Conservation (phyloP, 2,329 filamentous ascomycete genomes). For the Albophoma yamanashiensis region DNA sequence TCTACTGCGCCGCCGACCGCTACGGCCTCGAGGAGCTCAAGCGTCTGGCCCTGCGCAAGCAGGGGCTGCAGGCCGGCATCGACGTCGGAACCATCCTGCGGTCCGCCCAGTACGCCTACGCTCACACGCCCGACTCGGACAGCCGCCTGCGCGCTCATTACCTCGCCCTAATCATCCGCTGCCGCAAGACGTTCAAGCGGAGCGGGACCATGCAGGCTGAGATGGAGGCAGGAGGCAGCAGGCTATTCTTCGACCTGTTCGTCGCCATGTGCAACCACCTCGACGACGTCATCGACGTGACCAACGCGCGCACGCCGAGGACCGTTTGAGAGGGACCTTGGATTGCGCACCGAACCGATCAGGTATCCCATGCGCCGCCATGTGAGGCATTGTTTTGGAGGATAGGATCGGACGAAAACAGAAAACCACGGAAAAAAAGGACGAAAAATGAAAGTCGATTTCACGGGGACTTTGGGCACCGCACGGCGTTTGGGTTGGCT, state of each 20-base stretch:
- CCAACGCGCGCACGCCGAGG: slow-evolving; percentile 52
- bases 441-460: slow-evolving; percentile 11
- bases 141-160: slow-evolving; percentile 91
- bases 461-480: slow-evolving; percentile 9
- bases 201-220: slow-evolving; percentile 98
- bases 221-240: slow-evolving; percentile 84
- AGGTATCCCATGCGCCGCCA: neutral
- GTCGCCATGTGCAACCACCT: slow-evolving; percentile 98
- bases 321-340: slow-evolving; percentile 34
- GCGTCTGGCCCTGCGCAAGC: slow-evolving; percentile 83
- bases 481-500: slow-evolving; percentile 21
- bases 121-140: slow-evolving; percentile 87
- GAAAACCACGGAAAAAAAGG: slow-evolving; percentile 11
- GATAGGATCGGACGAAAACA: slow-evolving; percentile 7
- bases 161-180: slow-evolving; percentile 93
- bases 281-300: slow-evolving; percentile 86
- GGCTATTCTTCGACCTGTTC: slow-evolving; percentile 97
- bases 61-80: slow-evolving; percentile 86
- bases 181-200: slow-evolving; percentile 94
- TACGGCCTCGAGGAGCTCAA: slow-evolving; percentile 91
- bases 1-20: slow-evolving; percentile 87
- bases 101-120: slow-evolving; percentile 90
- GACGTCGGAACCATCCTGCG: slow-evolving; percentile 85
- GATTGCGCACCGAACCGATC: neutral
- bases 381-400: slow-evolving; percentile 6